Percentiles rank a stretch among this genome's conserved stretches.
These are phyloP conservation scores for Ormosia semicastrata DNA, from an alignment of 306 rosid genomes.

Conservation along the genomic window DNA sequence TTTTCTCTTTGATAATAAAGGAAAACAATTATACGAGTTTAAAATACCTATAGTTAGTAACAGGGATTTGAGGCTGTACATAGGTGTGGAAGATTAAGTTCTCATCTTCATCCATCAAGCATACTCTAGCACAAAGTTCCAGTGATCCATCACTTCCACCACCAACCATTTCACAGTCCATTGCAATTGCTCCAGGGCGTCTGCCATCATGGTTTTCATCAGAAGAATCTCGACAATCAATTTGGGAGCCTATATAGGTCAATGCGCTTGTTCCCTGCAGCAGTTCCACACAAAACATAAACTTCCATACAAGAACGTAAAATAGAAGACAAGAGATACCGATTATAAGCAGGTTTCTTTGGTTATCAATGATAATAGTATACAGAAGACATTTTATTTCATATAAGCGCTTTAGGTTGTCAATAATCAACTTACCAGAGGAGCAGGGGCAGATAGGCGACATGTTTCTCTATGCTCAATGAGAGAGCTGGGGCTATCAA, in stretches of 20 bases:
- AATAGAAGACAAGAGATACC: constrained; percentile 14
- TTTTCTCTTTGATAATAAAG: constrained; percentile 24
- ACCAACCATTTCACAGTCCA: constrained; percentile 90
- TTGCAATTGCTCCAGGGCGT: constrained; percentile 52
- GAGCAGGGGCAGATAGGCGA: constrained; percentile 49
- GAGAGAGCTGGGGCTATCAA: constrained; percentile 50
- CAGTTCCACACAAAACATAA: constrained; percentile 23
- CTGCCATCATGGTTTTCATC: constrained; percentile 29
- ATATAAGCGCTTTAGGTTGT: neutral
- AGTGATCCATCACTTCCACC: constrained; percentile 89
- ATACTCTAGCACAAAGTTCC: constrained; percentile 78
- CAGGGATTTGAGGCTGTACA: constrained; percentile 61
- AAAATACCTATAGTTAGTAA: constrained; percentile 66
- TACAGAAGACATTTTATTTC: neutral
- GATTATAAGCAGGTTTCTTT: constrained; percentile 6
- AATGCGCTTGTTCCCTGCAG: constrained; percentile 52
- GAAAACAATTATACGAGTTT: constrained; percentile 17
- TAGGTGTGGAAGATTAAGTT: constrained; percentile 63
- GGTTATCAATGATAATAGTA: neutral
- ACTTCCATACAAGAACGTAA: constrained; percentile 6
- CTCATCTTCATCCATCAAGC: constrained; percentile 78
- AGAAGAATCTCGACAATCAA: constrained; percentile 27
- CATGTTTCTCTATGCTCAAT: constrained; percentile 51
- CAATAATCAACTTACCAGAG: constrained; percentile 45
- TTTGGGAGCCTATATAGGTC: constrained; percentile 26